phyloP scores from a whole-genome alignment of 306 rosid genomes.

The Neltuma alba region DNA sequence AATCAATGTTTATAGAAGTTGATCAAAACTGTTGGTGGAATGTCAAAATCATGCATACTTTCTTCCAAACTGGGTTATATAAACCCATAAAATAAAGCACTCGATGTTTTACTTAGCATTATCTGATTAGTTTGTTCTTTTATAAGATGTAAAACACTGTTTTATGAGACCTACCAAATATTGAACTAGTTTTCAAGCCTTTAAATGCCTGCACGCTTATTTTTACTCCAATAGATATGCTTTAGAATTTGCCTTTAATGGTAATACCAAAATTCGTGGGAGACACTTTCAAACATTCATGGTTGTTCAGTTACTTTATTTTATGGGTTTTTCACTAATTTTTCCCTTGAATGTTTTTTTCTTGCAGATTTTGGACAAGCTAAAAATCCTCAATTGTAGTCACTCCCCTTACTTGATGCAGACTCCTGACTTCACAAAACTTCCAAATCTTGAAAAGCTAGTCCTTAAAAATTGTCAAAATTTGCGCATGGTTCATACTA shows the following conservation, averaged over 20 bases:
- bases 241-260: not conserved
- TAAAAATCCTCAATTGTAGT: not conserved
- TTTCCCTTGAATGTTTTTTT: not conserved
- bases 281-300: no score
- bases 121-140: not conserved
- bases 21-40: not conserved
- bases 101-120: not conserved
- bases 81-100: not conserved
- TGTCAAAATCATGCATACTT: not conserved
- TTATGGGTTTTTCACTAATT: not conserved
- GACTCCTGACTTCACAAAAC: not conserved
- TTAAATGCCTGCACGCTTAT: not conserved
- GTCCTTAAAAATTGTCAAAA: not conserved
- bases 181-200: no score
- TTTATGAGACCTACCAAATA: not conserved
- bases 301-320: not conserved
- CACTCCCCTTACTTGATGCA: not conserved
- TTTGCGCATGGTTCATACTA: conserved; percentile 7
- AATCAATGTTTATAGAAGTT: not conserved
- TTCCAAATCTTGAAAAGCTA: not conserved
- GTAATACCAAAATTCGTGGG: not conserved
- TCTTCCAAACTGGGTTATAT: not conserved
- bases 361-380: not conserved
- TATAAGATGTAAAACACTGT: not conserved
- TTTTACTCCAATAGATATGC: not conserved